A percentile compares a stretch with the other conserved stretches of the same genome.
These are phyloP conservation scores for Umbilicus rupestris DNA, from an alignment of 164 flowering plant genomes.

Conservation along the genomic window DNA sequence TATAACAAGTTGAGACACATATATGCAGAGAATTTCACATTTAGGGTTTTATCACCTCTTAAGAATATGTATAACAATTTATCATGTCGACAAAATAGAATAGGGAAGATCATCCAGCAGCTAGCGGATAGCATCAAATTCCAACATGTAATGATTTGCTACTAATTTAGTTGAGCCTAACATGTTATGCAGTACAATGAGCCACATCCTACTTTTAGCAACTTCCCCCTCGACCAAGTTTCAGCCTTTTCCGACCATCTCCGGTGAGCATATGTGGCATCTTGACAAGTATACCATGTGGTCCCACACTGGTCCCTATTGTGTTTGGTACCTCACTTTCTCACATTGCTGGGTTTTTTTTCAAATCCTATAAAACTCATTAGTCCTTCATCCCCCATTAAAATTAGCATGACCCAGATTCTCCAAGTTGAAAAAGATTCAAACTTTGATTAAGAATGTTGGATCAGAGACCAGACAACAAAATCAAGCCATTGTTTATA, in stretches of 20 bases:
- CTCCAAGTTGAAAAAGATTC: not conserved
- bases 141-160: slow-evolving; percentile 3
- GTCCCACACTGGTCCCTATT: slow-evolving; percentile 1
- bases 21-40: not conserved
- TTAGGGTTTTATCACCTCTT: not conserved
- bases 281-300: not conserved
- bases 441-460: not conserved
- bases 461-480: not conserved
- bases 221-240: not conserved
- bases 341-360: not conserved
- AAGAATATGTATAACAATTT: not conserved
- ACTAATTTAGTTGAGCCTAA: slow-evolving; percentile 1
- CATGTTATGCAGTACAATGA: slow-evolving; percentile 1
- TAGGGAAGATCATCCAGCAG: not conserved
- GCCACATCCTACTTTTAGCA: slow-evolving; percentile 7
- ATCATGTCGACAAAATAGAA: not conserved
- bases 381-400: not conserved
- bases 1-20: not conserved
- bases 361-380: not conserved
- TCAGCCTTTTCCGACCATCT: slow-evolving; percentile 2
- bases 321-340: slow-evolving; percentile 1
- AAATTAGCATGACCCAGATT: not conserved
- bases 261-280: slow-evolving; percentile 1
- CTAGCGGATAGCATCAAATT: not conserved
- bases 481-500: not conserved